A percentile compares a stretch with the other conserved stretches of the same genome.
phyloP scores from a whole-genome alignment of 148 eudicot genomes.

The Rhododendron henanense region DNA sequence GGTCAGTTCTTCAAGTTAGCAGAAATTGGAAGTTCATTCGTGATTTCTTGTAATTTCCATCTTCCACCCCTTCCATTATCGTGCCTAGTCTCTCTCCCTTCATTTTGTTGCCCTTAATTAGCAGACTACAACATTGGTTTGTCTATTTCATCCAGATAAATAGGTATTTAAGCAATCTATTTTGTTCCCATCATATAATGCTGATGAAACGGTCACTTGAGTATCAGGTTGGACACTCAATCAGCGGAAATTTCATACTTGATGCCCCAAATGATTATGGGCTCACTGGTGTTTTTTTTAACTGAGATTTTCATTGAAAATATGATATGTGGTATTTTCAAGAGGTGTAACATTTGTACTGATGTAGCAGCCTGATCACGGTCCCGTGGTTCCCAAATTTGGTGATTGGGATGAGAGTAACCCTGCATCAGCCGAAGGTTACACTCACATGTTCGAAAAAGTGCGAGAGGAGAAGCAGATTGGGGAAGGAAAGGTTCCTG shows the following conservation, averaged over 20 bases:
- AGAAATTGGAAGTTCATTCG: neutral
- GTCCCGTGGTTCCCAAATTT: conserved; percentile 52
- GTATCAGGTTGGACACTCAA: neutral
- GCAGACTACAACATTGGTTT: neutral
- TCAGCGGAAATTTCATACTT: neutral
- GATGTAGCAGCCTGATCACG: conserved; percentile 53
- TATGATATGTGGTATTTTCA: neutral
- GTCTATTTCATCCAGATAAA: neutral
- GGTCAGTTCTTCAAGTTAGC: neutral
- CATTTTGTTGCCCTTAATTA: neutral
- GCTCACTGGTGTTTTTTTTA: neutral
- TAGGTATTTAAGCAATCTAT: neutral
- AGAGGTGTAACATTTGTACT: conserved; percentile 7
- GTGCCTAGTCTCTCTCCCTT: neutral
- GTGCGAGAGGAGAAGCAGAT: conserved; percentile 63
- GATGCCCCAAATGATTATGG: neutral
- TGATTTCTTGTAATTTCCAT: neutral
- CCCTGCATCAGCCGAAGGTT: conserved; percentile 66
- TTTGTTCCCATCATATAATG: neutral
- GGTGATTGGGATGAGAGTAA: conserved; percentile 75
- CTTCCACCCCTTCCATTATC: neutral
- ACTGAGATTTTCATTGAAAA: neutral
- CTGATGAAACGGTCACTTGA: neutral
- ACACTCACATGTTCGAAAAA: conserved; percentile 42
- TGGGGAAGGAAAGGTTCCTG: conserved; percentile 46